Evolutionary conservation across 192 early-diverging fungal species (phyloP).

Genomic region (Mortierella claussenii): DNA sequence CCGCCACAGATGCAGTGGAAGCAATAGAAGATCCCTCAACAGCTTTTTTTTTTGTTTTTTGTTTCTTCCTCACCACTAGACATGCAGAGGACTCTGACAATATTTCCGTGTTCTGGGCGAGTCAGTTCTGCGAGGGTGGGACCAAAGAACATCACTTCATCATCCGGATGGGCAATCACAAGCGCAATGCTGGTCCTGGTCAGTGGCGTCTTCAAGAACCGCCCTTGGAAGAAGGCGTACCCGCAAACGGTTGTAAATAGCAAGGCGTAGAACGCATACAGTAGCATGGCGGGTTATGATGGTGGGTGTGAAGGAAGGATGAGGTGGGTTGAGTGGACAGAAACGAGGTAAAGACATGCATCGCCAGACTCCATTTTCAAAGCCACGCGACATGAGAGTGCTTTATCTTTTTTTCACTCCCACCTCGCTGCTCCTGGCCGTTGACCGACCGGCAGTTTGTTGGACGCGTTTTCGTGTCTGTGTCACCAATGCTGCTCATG

Average conservation of each 20-base stretch:
- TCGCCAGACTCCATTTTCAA: too few relatives aligned
- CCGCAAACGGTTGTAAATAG: slow-evolving; percentile 13
- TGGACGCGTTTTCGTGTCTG: too few relatives aligned
- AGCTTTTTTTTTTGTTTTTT: not conserved
- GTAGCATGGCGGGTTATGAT: slow-evolving; percentile 7
- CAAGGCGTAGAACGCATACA: slow-evolving; percentile 28
- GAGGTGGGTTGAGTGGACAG: too few relatives aligned
- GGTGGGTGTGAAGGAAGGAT: not conserved
- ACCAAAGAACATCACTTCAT: slow-evolving; percentile 98
- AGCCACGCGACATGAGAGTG: too few relatives aligned
- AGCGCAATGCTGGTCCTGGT: slow-evolving; percentile 63
- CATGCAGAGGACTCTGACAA: slow-evolving; percentile 83
- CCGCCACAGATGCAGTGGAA: too few relatives aligned
- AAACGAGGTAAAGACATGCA: too few relatives aligned
- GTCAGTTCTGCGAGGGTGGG: slow-evolving; percentile 75
- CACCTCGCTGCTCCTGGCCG: too few relatives aligned
- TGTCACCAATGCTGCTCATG: too few relatives aligned
- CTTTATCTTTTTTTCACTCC: too few relatives aligned
- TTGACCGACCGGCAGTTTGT: too few relatives aligned
- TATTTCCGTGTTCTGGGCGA: slow-evolving; percentile 56
- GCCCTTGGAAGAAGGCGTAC: slow-evolving; percentile 41
- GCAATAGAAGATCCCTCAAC: too few relatives aligned
- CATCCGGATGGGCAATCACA: slow-evolving; percentile 94
- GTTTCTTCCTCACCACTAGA: slow-evolving; percentile 74
- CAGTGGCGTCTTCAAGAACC: slow-evolving; percentile 31